phyloP scores from a whole-genome alignment of 352 stramenopile genomes.

The Nothophytophthora sp. region DNA sequence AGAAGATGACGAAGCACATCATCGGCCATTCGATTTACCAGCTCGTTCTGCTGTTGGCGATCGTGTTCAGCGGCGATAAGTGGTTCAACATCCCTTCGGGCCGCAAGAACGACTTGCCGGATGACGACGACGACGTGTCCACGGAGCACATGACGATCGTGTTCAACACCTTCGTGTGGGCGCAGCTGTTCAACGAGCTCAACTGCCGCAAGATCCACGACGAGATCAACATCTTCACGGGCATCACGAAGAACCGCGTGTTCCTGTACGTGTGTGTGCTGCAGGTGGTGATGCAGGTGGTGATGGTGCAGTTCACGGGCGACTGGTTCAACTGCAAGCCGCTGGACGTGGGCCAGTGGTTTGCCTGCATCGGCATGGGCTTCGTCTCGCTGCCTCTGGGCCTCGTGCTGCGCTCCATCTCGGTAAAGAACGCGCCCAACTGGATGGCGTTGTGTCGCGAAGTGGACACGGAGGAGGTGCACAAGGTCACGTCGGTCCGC shows the following conservation, averaged over 20 bases:
- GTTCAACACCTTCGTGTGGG: slow-evolving; percentile 97
- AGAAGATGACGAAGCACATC: slow-evolving; percentile 95
- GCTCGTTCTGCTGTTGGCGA: slow-evolving; percentile 76
- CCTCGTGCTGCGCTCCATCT: slow-evolving; percentile 50
- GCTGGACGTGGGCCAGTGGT: slow-evolving; percentile 42
- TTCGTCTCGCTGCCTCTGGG: slow-evolving; percentile 48
- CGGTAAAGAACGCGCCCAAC: slow-evolving; percentile 49
- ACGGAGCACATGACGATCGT: slow-evolving; percentile 94
- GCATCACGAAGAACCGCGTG: slow-evolving; percentile 89
- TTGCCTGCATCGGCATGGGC: slow-evolving; percentile 56
- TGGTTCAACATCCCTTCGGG: slow-evolving; percentile 46
- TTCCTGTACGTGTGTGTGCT: slow-evolving; percentile 91
- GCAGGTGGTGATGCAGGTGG: slow-evolving; percentile 89
- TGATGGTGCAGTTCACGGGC: slow-evolving; percentile 94
- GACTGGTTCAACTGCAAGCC: slow-evolving; percentile 54
- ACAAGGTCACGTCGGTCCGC: slow-evolving; percentile 20
- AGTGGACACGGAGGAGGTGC: slow-evolving; percentile 36
- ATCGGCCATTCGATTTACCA: slow-evolving; percentile 91
- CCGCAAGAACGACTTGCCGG: slow-evolving; percentile 32
- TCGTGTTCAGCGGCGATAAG: slow-evolving; percentile 72
- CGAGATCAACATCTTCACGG: slow-evolving; percentile 94
- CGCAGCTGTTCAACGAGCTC: slow-evolving; percentile 89
- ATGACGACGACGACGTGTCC: slow-evolving; percentile 55
- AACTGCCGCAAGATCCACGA: slow-evolving; percentile 88
- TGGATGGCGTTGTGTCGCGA: slow-evolving; percentile 60